A percentile compares a stretch with the other conserved stretches of the same genome.
Conservation (phyloP, 495 filamentous ascomycete species). For the Penicillium riverlandense region DNA sequence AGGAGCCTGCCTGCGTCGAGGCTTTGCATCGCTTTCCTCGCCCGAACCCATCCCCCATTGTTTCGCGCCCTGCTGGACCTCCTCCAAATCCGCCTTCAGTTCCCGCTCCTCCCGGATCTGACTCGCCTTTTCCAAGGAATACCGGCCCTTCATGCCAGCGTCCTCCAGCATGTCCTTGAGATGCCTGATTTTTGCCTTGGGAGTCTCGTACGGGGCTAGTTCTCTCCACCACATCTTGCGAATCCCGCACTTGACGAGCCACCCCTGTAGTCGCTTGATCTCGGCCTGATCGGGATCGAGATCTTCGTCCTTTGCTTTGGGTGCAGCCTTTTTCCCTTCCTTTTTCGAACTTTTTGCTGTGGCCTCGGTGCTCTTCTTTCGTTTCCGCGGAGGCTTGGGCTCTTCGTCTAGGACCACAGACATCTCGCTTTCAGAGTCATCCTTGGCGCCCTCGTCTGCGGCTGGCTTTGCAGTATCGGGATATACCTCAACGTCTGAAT, state of each 20-base stretch:
- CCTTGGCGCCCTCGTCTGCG: constrained; percentile 21
- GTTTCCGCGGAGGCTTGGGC: constrained; percentile 45
- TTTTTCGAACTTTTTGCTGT: constrained; percentile 18
- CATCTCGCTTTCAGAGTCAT: constrained; percentile 71
- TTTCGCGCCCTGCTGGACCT: constrained; percentile 69
- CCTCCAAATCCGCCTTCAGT: constrained; percentile 71
- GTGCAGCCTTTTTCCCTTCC: constrained; percentile 20
- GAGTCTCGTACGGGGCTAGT: constrained; percentile 64
- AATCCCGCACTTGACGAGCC: constrained; percentile 86
- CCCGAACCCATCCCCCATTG: constrained; percentile 58
- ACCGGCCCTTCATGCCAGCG: constrained; percentile 80
- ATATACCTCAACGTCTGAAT: constrained; percentile 17
- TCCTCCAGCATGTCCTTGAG: constrained; percentile 71
- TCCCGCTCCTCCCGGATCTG: constrained; percentile 83
- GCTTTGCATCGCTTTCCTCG: constrained; percentile 34
- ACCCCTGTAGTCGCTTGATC: constrained; percentile 85
- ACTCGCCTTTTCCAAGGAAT: constrained; percentile 72
- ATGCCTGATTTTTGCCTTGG: constrained; percentile 75
- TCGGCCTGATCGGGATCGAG: constrained; percentile 63
- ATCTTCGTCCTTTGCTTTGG: constrained; percentile 38
- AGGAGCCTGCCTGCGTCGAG: constrained; percentile 28
- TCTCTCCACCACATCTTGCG: constrained; percentile 88
- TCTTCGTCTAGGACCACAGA: constrained; percentile 70
- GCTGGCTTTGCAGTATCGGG: constrained; percentile 14
- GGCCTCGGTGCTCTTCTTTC: constrained; percentile 27